A percentile compares a stretch with the other conserved stretches of the same genome.
These are phyloP conservation scores for Apiospora malaysiana DNA, from an alignment of 2,329 filamentous ascomycete genomes.

Conservation along the genomic window DNA sequence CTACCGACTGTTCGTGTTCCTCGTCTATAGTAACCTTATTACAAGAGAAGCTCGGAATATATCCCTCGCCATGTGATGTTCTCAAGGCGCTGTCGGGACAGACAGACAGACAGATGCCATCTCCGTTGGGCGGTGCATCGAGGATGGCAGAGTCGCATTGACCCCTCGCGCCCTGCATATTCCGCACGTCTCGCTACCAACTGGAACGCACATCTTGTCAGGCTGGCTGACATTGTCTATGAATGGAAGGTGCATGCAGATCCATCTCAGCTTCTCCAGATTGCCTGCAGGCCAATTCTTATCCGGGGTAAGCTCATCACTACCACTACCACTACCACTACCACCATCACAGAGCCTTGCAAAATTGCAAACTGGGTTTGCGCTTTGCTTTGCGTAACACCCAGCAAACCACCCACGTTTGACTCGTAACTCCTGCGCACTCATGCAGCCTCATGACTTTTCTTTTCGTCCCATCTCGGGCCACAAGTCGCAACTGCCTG, in stretches of 20 bases:
- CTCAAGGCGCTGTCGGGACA: not conserved
- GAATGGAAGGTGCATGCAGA: not conserved
- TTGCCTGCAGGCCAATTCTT: not conserved
- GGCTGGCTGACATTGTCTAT: not conserved
- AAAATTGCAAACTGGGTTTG: not conserved
- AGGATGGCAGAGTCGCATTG: not conserved
- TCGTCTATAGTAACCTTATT: too few relatives aligned
- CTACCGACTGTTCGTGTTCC: too few relatives aligned
- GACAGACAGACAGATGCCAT: not conserved
- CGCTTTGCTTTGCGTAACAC: not conserved
- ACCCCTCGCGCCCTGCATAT: not conserved
- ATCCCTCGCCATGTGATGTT: not conserved
- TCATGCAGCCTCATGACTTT: slow-evolving; percentile 8
- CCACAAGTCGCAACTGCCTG: too few relatives aligned
- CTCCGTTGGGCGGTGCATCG: not conserved
- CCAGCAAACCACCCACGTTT: not conserved
- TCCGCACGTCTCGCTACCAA: not conserved
- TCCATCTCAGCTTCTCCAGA: not conserved
- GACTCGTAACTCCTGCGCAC: slow-evolving; percentile 1
- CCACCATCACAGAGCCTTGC: not conserved
- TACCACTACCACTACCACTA: not conserved
- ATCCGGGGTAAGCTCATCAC: not conserved
- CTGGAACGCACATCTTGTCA: not conserved
- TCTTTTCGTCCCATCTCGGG: not conserved
- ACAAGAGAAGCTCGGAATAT: not conserved